Evolutionary conservation across 2,329 filamentous ascomycete genomes (phyloP).

Genomic region (Pseudogymnoascus sp.): DNA sequence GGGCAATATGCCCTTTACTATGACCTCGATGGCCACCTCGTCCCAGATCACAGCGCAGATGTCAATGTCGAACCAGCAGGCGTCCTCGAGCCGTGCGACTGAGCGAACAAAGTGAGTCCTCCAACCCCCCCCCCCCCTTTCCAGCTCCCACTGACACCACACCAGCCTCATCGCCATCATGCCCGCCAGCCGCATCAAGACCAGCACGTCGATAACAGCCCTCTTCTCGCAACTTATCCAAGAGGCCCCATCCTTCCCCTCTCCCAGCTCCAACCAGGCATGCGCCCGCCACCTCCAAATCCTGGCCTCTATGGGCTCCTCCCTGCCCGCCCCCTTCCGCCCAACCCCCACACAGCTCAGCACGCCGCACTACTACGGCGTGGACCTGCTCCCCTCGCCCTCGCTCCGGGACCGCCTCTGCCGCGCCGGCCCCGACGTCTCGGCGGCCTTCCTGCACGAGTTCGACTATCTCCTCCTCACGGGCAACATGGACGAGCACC

Average conservation of each 20-base stretch:
- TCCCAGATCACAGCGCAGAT: neutral
- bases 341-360: slow-evolving; percentile 32
- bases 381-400: slow-evolving; percentile 35
- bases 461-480: slow-evolving; percentile 22
- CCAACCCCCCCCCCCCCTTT: neutral
- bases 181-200: slow-evolving; percentile 29
- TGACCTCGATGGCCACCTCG: neutral
- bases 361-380: slow-evolving; percentile 33
- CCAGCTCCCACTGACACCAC: neutral
- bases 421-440: slow-evolving; percentile 28
- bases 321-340: slow-evolving; percentile 28
- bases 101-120: neutral
- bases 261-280: slow-evolving; percentile 25
- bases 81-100: neutral
- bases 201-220: slow-evolving; percentile 27
- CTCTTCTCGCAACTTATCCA: slow-evolving; percentile 29
- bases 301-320: slow-evolving; percentile 24
- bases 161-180: slow-evolving; percentile 24
- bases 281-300: slow-evolving; percentile 24
- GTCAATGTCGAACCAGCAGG: neutral
- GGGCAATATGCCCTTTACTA: neutral
- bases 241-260: slow-evolving; percentile 23
- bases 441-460: slow-evolving; percentile 30
- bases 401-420: slow-evolving; percentile 32
- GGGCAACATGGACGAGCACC: slow-evolving; percentile 10